Evolutionary conservation across 306 rosid species (phyloP), one percentile per base, ranked within the genome.

Genomic region (Sophora flavescens): DNA sequence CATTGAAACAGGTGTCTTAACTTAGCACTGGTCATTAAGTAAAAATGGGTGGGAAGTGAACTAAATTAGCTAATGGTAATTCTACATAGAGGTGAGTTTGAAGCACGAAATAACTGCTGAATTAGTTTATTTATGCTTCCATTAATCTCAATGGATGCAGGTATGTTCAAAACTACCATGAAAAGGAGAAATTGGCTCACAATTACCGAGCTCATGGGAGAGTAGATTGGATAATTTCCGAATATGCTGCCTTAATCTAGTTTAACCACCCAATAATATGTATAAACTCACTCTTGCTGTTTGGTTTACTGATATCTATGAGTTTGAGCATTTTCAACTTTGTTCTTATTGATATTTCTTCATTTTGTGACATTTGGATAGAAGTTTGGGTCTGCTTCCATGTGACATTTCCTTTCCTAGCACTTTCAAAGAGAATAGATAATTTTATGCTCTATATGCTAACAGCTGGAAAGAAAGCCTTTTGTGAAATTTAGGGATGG

Each of bases 391-490:
- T n/a, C n/a, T n/a, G n/a, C n/a, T n/a, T n/a, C n/a, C n/a, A n/a
- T n/a, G n/a, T n/a, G n/a, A n/a, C n/a, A n/a, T n/a, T n/a, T n/a
- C n/a, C n/a, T n/a, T n/a, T n/a, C n/a, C n/a, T n/a, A n/a, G n/a
- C n/a, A 68, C 78, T 92, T 71, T 86, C 97, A 64, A 95, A 88
- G 89, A 86, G 99, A 85, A 91, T 95, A 96, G 97, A 95, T 66
- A 95, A 95, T 68, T 95, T 90, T 79, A 95, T 95, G 99, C 97
- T 92, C 59, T 95, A 95, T 84, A 18, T 92, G 93, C 97, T 95
- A 76, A 87, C 89, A 33, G 97, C 99, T 73, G 99, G 99, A 11
- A 95, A 95, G 76, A 95, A 95, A 74, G 97, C 99, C 79, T 84
- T n/a, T 67, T 18, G 71, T 51, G 28, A 48, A 70, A 81, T 87